Evolutionary conservation across 2,329 filamentous ascomycete genomes (phyloP), one percentile per base, ranked within the genome.

Genomic region (Ophiobolus disseminans): DNA sequence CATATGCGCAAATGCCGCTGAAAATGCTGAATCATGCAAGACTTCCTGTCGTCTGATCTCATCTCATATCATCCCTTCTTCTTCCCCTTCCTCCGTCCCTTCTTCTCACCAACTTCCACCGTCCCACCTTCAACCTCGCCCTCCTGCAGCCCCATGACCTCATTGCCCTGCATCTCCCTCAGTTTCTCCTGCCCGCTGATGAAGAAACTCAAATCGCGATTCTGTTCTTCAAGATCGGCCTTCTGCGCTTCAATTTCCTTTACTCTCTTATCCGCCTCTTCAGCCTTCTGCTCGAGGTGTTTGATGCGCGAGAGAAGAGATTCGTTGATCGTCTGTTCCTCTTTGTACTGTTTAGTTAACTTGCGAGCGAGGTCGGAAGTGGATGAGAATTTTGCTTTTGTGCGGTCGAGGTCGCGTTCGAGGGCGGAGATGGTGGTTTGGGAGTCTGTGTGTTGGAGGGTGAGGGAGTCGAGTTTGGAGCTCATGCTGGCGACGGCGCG

Each of bases 301-400:
- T 86, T 83, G 56, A 97, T 92, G n/a, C 90, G 81, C 69, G 87
- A 81, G 82, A 97, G 83, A 53, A 99, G 77, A 2, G 88, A 89
- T 58, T 91, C 86, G 43, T 86, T 89, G 42, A 97, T 85, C 13
- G 86, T 83, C 73, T 96, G 94, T 75, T 97, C 93, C 71, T 97
- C 93, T 50, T 89, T 86, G 48, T 90, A 84, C 56, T 89, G 84
- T 65, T 87, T 87, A 45, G 88, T 83, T 53, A 97, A 77, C 34
- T 80, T 87, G 14, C 91, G 82, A 0, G 92, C 90, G 62, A 97
- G 80, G 31, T 86, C 83, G 42, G 90, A 84, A 30, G 90, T 87
- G 66, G 89, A 91, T 43, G 82, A 80, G 0, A 87, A 87, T 17
- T 87, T 86, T 30, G 61, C 53, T 2, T 62, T 58, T 36, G 69